Evolutionary conservation across 169 alveolate species (phyloP).

Genomic region (Cryptosporidium baileyi): DNA sequence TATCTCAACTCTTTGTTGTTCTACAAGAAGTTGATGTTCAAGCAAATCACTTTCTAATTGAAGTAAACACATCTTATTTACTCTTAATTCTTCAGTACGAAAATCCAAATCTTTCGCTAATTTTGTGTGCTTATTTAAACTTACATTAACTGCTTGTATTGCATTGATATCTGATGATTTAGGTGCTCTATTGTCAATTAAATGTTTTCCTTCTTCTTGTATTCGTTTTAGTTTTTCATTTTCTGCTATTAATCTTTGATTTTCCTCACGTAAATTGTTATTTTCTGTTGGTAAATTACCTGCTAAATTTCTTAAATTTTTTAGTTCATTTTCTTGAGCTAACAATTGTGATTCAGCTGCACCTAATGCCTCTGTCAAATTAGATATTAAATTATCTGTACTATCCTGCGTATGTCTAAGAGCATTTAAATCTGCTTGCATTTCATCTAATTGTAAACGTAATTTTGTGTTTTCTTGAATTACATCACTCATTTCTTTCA

Average conservation of each 20-base stretch:
- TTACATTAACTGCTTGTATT: conserved; percentile 44
- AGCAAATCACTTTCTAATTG: conserved; percentile 59
- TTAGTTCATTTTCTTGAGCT: conserved; percentile 41
- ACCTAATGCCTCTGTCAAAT: conserved; percentile 63
- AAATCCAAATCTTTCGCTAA: conserved; percentile 50
- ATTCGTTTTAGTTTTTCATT: conserved; percentile 33
- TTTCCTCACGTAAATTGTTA: conserved; percentile 20
- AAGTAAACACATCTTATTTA: conserved; percentile 60
- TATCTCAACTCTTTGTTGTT: conserved; percentile 65
- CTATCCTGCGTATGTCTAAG: conserved; percentile 56
- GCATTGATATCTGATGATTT: conserved; percentile 20
- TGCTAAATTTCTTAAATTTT: conserved; percentile 3
- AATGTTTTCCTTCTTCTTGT: conserved; percentile 12
- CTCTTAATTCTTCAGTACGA: conserved; percentile 53
- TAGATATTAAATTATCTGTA: conserved; percentile 47
- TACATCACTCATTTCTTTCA: conserved; percentile 69
- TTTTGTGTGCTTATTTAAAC: conserved; percentile 28
- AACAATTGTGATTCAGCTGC: conserved; percentile 58
- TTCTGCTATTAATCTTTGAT: conserved; percentile 47
- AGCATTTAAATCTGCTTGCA: conserved; percentile 69
- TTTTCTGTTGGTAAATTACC: conserved; percentile 61
- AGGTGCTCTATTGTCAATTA: background rate
- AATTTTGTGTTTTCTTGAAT: conserved; percentile 59
- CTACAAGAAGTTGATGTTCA: conserved; percentile 59
- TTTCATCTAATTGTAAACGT: conserved; percentile 44